Conservation (phyloP, 495 filamentous ascomycete species). For the Penicillium lividum region DNA sequence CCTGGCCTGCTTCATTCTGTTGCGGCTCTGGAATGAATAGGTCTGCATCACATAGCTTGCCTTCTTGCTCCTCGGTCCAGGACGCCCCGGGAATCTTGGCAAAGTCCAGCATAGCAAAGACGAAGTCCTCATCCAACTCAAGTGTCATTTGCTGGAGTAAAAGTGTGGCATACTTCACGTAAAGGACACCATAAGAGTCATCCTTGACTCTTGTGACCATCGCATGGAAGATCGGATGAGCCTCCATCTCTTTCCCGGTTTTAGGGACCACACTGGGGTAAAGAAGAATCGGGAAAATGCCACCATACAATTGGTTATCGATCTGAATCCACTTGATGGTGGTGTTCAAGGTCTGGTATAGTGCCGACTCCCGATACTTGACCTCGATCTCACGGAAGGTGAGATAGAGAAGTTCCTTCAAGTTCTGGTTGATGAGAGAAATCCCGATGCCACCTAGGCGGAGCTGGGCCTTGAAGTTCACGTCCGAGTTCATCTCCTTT, state of each 20-base stretch:
- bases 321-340: constrained; percentile 98
- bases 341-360: constrained; percentile 87
- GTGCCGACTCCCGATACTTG: constrained; percentile 84
- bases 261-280: constrained; percentile 99
- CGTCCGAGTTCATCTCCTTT: constrained; percentile 81
- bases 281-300: constrained; percentile 94
- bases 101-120: constrained; percentile 93
- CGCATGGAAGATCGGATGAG: constrained; percentile 89
- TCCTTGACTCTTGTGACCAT: constrained; percentile 95
- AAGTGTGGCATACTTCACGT: constrained; percentile 96
- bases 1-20: constrained; percentile 76
- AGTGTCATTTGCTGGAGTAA: constrained; percentile 97
- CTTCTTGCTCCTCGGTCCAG: constrained; percentile 81
- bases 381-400: constrained; percentile 92
- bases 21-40: constrained; percentile 92
- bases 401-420: constrained; percentile 90
- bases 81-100: constrained; percentile 92
- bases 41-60: constrained; percentile 82
- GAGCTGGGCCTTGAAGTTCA: constrained; percentile 85
- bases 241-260: constrained; percentile 94
- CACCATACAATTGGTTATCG: constrained; percentile 97
- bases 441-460: constrained; percentile 88
- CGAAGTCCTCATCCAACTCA: constrained; percentile 96
- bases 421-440: constrained; percentile 87
- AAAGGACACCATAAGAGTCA: constrained; percentile 95